Evolutionary conservation across 2,329 filamentous ascomycete genomes (phyloP).

Genomic region (Paracorniculantispora psalliotae): DNA sequence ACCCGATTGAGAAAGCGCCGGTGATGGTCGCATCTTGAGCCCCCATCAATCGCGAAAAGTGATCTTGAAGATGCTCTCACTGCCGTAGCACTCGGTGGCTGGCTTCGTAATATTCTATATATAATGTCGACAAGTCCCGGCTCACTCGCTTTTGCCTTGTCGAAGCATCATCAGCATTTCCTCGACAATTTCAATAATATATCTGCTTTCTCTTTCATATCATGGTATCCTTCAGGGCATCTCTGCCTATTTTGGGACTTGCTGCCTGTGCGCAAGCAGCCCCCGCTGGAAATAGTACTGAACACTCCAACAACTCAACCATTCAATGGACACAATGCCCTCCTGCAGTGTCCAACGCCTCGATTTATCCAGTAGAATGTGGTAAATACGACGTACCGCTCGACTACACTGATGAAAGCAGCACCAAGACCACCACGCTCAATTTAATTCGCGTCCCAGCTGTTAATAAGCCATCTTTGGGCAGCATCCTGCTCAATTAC

Average conservation of each 20-base stretch:
- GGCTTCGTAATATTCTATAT: neutral
- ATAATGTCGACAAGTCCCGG: neutral
- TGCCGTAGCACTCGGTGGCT: neutral
- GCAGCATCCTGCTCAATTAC: constrained; percentile 28
- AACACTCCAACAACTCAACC: neutral
- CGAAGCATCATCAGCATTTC: neutral
- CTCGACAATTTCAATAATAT: neutral
- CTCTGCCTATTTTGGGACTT: neutral
- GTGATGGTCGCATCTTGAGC: neutral
- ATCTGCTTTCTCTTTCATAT: neutral
- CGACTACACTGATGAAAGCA: constrained; percentile 15
- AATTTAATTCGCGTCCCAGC: constrained; percentile 13
- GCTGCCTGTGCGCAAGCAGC: neutral
- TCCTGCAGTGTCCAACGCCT: neutral
- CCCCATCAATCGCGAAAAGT: neutral
- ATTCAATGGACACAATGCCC: constrained; percentile 2
- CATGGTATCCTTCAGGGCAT: neutral
- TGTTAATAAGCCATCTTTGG: constrained; percentile 19
- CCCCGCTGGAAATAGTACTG: no score
- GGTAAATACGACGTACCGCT: constrained; percentile 16
- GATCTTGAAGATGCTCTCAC: neutral
- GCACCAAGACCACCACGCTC: constrained; percentile 12
- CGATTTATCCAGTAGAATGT: constrained; percentile 14
- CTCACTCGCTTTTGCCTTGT: neutral
- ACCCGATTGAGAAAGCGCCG: neutral